Evolutionary conservation across 176 grass and related monocot species (phyloP).

Genomic region (Pontederia paniculata): DNA sequence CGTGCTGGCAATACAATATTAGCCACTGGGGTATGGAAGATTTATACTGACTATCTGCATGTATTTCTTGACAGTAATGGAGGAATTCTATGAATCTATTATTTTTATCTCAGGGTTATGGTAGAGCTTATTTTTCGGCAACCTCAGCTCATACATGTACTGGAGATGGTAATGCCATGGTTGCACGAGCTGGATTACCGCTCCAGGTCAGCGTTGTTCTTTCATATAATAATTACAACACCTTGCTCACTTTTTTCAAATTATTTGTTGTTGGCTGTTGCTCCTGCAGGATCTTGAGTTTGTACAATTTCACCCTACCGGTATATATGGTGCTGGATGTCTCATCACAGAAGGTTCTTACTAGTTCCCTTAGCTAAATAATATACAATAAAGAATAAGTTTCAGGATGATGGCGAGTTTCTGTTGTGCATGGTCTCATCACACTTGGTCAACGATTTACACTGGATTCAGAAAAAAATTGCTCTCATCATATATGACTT

Average conservation of each 20-base stretch:
- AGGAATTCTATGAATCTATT: slow-evolving; percentile 18
- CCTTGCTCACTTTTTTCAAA: slow-evolving; percentile 10
- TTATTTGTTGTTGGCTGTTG: slow-evolving; percentile 23
- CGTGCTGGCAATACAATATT: slow-evolving; percentile 73
- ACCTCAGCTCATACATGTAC: slow-evolving; percentile 98
- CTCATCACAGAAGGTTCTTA: slow-evolving; percentile 77
- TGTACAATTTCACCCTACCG: slow-evolving; percentile 86
- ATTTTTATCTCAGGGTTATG: slow-evolving; percentile 48
- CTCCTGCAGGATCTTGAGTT: slow-evolving; percentile 90
- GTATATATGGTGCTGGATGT: slow-evolving; percentile 80
- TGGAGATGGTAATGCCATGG: slow-evolving; percentile 99
- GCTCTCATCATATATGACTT: neutral
- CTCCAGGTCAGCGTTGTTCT: slow-evolving; percentile 45
- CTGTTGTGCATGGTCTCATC: too few relatives aligned
- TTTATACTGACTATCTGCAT: neutral
- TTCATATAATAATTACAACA: neutral
- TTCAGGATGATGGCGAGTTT: too few relatives aligned
- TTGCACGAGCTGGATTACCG: slow-evolving; percentile 87
- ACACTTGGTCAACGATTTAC: too few relatives aligned
- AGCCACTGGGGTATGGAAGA: slow-evolving; percentile 64
- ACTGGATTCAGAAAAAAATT: neutral
- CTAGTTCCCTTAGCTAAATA: neutral
- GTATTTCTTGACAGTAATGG: slow-evolving; percentile 1
- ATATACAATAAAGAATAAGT: too few relatives aligned
- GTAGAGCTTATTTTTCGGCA: slow-evolving; percentile 83